Evolutionary conservation across 75 land plant genomes (phyloP), one percentile per base, ranked within the genome.

Genomic region (Cunninghamia lanceolata): DNA sequence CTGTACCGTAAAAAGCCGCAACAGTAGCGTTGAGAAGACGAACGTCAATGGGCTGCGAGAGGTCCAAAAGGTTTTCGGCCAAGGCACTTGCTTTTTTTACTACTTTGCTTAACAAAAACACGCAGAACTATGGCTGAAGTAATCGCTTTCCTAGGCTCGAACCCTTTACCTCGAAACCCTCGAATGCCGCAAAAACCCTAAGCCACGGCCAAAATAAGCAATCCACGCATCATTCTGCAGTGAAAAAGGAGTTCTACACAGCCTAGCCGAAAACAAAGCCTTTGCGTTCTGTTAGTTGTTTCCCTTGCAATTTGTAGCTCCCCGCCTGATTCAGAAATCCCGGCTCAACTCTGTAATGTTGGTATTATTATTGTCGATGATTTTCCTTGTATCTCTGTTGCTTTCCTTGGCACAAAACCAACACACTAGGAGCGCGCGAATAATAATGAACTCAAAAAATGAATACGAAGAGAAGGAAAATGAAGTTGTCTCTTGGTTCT

Each of bases 1-100:
- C 99, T 34, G 99, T 98, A 87, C 99, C 99, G 68, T 98, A 98
- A 88, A 98, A 96, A 17, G 99, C 97, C n/a, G 96, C 94, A 50
- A 98, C 97, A 63, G 99, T 98, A 42, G 97, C 97, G 85, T 96
- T 99, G 52, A 96, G 97, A 82, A 98, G 88, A 16, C 95, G 86
- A 16, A 96, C 99, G 76, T 98, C 96, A 78, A 98, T 96, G 45
- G 99, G 99, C 93, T 96, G 94, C 36, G 92, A 90, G 87, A 96
- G 91, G 87, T 95, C 96, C 91, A 93, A 83, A 28, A 98, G 93
- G 91, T 93, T 96, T 89, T 98, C 99, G 82, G 99, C 99, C 94
- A 91, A 89, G 68, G 56, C 86, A 38, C 17, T 77, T 66, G 6
- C 38, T 74, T 16, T 74, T 74, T 3, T 13, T 34, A 10, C 17